Percentiles rank a stretch among this genome's conserved stretches.
phyloP scores from a whole-genome alignment of 2,329 filamentous ascomycete species.

The Coniella lustricola region DNA sequence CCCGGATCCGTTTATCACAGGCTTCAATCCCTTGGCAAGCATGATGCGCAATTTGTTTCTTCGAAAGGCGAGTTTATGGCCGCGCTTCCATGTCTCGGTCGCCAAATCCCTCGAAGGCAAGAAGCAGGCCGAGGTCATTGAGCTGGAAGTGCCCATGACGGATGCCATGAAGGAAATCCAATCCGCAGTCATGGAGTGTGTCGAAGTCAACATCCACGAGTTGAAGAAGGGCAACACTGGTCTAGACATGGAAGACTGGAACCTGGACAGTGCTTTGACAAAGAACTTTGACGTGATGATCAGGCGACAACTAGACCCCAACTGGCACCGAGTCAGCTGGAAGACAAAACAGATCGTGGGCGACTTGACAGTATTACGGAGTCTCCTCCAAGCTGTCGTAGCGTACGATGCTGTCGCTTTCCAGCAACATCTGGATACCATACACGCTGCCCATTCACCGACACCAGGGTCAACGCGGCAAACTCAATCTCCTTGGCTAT shows the following conservation, averaged over 20 bases:
- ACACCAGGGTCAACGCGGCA: slow-evolving; percentile 81
- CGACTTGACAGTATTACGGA: slow-evolving; percentile 76
- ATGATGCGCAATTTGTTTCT: slow-evolving; percentile 93
- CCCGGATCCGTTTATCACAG: slow-evolving; percentile 81
- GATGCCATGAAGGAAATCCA: slow-evolving; percentile 91
- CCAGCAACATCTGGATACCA: slow-evolving; percentile 87
- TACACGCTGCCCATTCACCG: slow-evolving; percentile 83
- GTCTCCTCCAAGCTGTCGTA: slow-evolving; percentile 74
- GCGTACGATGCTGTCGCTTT: slow-evolving; percentile 88
- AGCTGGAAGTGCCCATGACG: slow-evolving; percentile 93
- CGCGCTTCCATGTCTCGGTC: slow-evolving; percentile 85
- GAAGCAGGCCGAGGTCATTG: slow-evolving; percentile 92
- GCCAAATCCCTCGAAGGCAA: slow-evolving; percentile 84
- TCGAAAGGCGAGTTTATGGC: slow-evolving; percentile 82
- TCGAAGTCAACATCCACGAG: slow-evolving; percentile 89
- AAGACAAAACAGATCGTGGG: slow-evolving; percentile 92
- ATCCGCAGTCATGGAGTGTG: slow-evolving; percentile 89
- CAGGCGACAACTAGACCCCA: slow-evolving; percentile 82
- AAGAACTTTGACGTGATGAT: slow-evolving; percentile 88
- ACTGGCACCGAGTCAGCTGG: slow-evolving; percentile 95
- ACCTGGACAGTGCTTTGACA: slow-evolving; percentile 83
- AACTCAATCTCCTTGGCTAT: slow-evolving; percentile 91
- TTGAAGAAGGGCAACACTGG: slow-evolving; percentile 85
- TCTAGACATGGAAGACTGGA: slow-evolving; percentile 96
- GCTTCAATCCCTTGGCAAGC: slow-evolving; percentile 78